Conservation (phyloP, 2,329 filamentous ascomycete genomes). For the Lasiodiplodia sp. region DNA sequence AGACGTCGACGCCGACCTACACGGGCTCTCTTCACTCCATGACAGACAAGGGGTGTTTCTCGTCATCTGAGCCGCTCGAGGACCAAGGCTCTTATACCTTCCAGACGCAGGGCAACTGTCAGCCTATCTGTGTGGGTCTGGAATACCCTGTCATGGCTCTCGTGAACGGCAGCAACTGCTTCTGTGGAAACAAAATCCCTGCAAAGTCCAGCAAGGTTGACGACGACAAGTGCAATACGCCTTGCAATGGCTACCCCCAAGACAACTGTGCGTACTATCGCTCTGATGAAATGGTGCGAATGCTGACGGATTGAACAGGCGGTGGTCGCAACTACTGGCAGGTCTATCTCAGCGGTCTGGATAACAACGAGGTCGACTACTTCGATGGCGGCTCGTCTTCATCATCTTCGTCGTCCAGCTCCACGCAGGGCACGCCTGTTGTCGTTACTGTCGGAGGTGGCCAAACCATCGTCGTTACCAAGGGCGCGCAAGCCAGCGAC, state of each 20-base stretch:
- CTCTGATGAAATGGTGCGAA: constrained; percentile 39
- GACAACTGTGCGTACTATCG: constrained; percentile 70
- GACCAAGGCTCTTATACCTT: constrained; percentile 59
- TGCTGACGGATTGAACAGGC: constrained; percentile 50
- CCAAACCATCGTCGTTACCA: constrained; percentile 45
- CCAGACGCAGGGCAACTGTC: constrained; percentile 64
- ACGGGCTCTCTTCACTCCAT: constrained; percentile 40
- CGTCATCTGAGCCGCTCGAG: constrained; percentile 53
- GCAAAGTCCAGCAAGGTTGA: constrained; percentile 60
- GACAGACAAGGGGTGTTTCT: constrained; percentile 60
- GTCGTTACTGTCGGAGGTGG: constrained; percentile 43
- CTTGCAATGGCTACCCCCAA: constrained; percentile 68
- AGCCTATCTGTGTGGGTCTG: constrained; percentile 56
- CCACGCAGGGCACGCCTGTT: constrained; percentile 31
- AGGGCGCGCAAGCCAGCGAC: constrained; percentile 54
- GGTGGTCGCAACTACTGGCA: constrained; percentile 63
- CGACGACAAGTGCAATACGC: constrained; percentile 67
- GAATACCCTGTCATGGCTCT: constrained; percentile 68
- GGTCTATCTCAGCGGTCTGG: constrained; percentile 60
- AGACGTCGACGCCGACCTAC: constrained; percentile 43
- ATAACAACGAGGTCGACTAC: constrained; percentile 47
- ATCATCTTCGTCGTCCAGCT: constrained; percentile 23
- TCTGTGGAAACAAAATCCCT: constrained; percentile 75
- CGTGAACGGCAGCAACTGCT: constrained; percentile 69
- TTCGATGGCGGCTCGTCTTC: constrained; percentile 39